Percentiles rank a stretch among this genome's conserved stretches.
These are phyloP conservation scores for Colletotrichum echinochloae DNA, from an alignment of 2,329 filamentous ascomycete species.

Conservation along the genomic window DNA sequence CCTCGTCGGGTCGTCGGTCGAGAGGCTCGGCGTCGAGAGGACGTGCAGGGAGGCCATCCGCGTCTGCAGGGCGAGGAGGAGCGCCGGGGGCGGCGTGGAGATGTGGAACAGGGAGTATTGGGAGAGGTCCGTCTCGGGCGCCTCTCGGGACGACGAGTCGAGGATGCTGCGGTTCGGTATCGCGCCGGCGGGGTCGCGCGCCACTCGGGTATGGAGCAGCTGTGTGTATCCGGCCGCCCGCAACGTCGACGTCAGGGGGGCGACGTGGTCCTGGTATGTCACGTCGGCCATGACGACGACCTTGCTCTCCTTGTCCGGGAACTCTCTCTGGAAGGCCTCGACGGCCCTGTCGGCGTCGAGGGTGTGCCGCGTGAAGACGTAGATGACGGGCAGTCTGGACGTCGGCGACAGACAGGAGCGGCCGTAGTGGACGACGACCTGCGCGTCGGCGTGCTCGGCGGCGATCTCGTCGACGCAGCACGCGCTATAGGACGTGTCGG, in stretches of 20 bases:
- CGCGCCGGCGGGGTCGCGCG: conserved; percentile 81
- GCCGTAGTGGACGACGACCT: conserved; percentile 95
- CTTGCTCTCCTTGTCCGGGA: conserved; percentile 71
- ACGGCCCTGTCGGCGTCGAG: conserved; percentile 70
- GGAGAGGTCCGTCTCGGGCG: conserved; percentile 60
- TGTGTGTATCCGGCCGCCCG: conserved; percentile 74
- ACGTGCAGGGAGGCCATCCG: conserved; percentile 84
- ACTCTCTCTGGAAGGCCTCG: conserved; percentile 75
- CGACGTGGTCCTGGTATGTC: conserved; percentile 83
- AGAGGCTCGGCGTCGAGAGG: conserved; percentile 73
- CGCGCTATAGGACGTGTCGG: conserved; percentile 95
- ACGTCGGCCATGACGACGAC: conserved; percentile 90
- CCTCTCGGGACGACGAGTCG: conserved; percentile 42
- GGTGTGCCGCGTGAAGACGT: conserved; percentile 84
- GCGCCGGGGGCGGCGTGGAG: conserved; percentile 80
- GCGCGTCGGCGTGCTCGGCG: conserved; percentile 90
- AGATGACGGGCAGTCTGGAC: conserved; percentile 85
- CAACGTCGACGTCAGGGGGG: conserved; percentile 66
- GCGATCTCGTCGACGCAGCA: conserved; percentile 98
- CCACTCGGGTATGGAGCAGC: conserved; percentile 76
- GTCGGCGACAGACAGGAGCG: conserved; percentile 93
- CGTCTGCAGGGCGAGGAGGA: conserved; percentile 88
- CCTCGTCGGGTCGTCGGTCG: conserved; percentile 56
- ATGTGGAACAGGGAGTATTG: conserved; percentile 87
- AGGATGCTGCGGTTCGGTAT: conserved; percentile 85